Conservation (phyloP, 2,329 filamentous ascomycete genomes). For the Plectosphaerella plurivora region DNA sequence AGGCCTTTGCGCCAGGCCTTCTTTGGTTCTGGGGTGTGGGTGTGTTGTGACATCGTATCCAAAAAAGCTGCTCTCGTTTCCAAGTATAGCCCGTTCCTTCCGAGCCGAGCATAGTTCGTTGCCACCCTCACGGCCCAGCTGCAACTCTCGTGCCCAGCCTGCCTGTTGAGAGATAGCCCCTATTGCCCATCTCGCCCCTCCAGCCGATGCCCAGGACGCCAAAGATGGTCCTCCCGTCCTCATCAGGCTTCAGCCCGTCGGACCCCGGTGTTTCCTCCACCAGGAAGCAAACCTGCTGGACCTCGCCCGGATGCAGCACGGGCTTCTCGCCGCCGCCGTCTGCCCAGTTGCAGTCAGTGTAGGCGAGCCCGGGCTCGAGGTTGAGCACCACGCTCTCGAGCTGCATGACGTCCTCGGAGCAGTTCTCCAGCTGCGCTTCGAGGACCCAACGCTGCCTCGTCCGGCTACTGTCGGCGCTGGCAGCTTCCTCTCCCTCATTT, state of each 20-base stretch:
- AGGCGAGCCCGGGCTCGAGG: constrained; percentile 44
- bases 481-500: constrained; percentile 7
- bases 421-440: constrained; percentile 94
- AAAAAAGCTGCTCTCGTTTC: not conserved
- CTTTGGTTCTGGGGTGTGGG: no score
- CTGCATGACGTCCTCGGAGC: constrained; percentile 76
- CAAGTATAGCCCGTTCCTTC: constrained; percentile 8
- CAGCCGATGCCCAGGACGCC: constrained; percentile 84
- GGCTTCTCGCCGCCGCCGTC: constrained; percentile 38
- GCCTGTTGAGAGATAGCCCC: constrained; percentile 81
- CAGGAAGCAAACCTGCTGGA: constrained; percentile 63
- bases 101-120: constrained; percentile 10
- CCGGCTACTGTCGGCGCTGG: constrained; percentile 22
- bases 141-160: constrained; percentile 58
- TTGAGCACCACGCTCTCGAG: constrained; percentile 63
- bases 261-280: constrained; percentile 39
- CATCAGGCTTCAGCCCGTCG: constrained; percentile 44
- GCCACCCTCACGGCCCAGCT: not conserved
- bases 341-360: constrained; percentile 55
- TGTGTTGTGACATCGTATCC: no score
- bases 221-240: constrained; percentile 61
- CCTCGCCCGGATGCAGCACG: constrained; percentile 57
- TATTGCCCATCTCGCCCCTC: constrained; percentile 85
- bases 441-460: constrained; percentile 59
- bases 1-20: no score